Percentiles rank a stretch among this genome's conserved stretches.
These are phyloP conservation scores for Ogataea neopini DNA, from an alignment of 805 yeast species.

Conservation along the genomic window DNA sequence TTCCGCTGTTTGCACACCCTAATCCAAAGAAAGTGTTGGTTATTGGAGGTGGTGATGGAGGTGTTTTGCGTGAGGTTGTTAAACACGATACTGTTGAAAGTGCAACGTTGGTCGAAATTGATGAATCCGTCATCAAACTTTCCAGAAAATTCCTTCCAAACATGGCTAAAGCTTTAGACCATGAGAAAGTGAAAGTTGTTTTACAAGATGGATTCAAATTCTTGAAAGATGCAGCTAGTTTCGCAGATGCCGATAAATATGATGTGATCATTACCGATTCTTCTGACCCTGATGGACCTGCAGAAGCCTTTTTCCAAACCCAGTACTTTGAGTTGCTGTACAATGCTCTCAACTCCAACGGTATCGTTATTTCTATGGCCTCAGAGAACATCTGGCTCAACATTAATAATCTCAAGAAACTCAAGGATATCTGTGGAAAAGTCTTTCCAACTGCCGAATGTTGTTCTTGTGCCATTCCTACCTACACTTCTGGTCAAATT, in stretches of 20 bases:
- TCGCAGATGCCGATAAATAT: slow-evolving; percentile 46
- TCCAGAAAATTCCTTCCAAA: slow-evolving; percentile 71
- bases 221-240: slow-evolving; percentile 45
- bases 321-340: slow-evolving; percentile 69
- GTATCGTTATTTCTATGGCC: slow-evolving; percentile 75
- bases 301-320: slow-evolving; percentile 81
- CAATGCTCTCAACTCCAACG: slow-evolving; percentile 60
- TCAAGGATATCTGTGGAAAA: slow-evolving; percentile 47
- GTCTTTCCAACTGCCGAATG: slow-evolving; percentile 66
- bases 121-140: slow-evolving; percentile 74
- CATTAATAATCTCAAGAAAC: slow-evolving; percentile 48
- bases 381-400: slow-evolving; percentile 80
- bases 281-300: slow-evolving; percentile 93
- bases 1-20: slow-evolving; percentile 77
- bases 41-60: slow-evolving; percentile 97
- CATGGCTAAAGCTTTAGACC: slow-evolving; percentile 67
- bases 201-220: slow-evolving; percentile 85
- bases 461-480: slow-evolving; percentile 81
- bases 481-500: slow-evolving; percentile 85
- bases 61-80: slow-evolving; percentile 84
- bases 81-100: slow-evolving; percentile 60
- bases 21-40: slow-evolving; percentile 76
- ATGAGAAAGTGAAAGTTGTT: slow-evolving; percentile 65
- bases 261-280: slow-evolving; percentile 91
- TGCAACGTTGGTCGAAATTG: slow-evolving; percentile 86